Conservation (phyloP, 75 land plant species). For the Picea sitchensis region DNA sequence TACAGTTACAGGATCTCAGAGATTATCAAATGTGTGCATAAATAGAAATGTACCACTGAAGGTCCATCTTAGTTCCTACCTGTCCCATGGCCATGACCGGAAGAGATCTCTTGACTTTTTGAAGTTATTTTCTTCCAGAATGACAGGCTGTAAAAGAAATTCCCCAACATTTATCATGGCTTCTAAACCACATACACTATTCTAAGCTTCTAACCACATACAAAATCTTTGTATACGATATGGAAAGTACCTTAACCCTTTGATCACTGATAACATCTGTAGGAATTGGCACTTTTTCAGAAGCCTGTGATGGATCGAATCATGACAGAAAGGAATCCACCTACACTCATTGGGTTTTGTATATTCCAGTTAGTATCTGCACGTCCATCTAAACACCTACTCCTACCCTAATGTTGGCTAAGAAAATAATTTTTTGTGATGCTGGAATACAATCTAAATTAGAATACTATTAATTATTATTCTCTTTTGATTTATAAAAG, state of each 20-base stretch:
- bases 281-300: no score
- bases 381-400: no score
- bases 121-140: slow-evolving; percentile 38
- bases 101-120: slow-evolving; percentile 31
- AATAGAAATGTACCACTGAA: no score
- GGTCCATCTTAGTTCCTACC: no score
- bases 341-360: slow-evolving; percentile 8
- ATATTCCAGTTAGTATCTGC: not conserved
- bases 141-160: slow-evolving; percentile 12
- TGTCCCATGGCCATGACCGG: slow-evolving; percentile 25
- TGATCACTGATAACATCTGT: no score
- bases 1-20: no score
- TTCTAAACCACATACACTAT: no score
- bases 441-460: not conserved
- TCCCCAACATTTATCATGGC: no score
- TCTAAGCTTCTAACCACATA: no score
- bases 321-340: slow-evolving; percentile 56
- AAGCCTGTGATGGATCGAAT: slow-evolving; percentile 35
- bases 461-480: not conserved
- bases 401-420: not conserved
- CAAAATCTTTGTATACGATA: no score
- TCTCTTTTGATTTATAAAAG: not conserved
- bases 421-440: no score
- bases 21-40: no score
- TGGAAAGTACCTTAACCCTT: slow-evolving; percentile 25